Conservation (phyloP, 345 rosid genomes). For the Linum trigynum region DNA sequence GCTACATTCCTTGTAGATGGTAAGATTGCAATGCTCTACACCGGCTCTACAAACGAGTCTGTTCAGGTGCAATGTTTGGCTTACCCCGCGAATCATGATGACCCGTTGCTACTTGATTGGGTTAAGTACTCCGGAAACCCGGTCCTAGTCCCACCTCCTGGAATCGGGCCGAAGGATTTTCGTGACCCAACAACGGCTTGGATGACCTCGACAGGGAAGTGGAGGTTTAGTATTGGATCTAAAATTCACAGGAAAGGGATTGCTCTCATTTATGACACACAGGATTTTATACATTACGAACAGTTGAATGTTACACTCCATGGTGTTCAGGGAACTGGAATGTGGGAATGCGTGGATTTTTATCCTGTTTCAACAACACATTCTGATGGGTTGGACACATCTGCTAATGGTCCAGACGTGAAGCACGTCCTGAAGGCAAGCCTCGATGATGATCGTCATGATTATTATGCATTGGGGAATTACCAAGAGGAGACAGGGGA, state of each 20-base stretch:
- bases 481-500: slow-evolving; percentile 32
- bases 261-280: slow-evolving; percentile 64
- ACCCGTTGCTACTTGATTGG: slow-evolving; percentile 72
- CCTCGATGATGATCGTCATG: slow-evolving; percentile 51
- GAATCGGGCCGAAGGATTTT: slow-evolving; percentile 52
- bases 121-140: slow-evolving; percentile 62
- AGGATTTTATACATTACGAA: slow-evolving; percentile 48
- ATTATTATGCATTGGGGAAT: slow-evolving; percentile 55
- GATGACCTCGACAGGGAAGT: slow-evolving; percentile 63
- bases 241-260: slow-evolving; percentile 60
- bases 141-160: slow-evolving; percentile 61
- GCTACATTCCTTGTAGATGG: slow-evolving; percentile 83
- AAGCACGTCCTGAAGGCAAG: slow-evolving; percentile 63
- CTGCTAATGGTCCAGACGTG: slow-evolving; percentile 36
- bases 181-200: slow-evolving; percentile 96
- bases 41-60: slow-evolving; percentile 62
- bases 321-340: slow-evolving; percentile 63
- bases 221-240: slow-evolving; percentile 77
- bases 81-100: slow-evolving; percentile 57
- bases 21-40: slow-evolving; percentile 65
- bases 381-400: slow-evolving; percentile 45
- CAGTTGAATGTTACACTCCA: slow-evolving; percentile 32
- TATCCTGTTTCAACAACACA: slow-evolving; percentile 36
- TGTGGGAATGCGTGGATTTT: slow-evolving; percentile 93
- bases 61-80: slow-evolving; percentile 92